Evolutionary conservation across 768 basidiomycete genomes (phyloP), one percentile per base, ranked within the genome.

Genomic region (Agaricus blazei): DNA sequence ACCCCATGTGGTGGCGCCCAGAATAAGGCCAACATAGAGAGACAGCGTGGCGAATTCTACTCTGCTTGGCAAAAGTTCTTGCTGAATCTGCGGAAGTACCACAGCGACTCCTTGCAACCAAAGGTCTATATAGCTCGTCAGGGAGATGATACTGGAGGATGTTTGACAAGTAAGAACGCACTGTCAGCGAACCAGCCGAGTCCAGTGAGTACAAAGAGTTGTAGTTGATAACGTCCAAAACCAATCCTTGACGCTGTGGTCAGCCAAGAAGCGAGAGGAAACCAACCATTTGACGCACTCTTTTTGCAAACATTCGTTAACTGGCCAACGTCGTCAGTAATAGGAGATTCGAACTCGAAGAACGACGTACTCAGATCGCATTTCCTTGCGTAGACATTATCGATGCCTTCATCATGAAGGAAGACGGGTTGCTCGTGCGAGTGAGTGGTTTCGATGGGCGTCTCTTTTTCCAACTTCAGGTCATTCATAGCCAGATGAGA

Each of bases 171-270:
- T 23, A 28, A 15, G 15, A 23, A 64, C 74, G 59, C 41, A 80
- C 78, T 77, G 60, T 79, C 79, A 50, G 75, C 76, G 44, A 75
- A 59, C 77, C 79, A 79, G 53, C 78, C 77, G 4, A 79, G 62
- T 52, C 77, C 78, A 49, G 74, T 68, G 14, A 80, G 65, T 26
- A 70, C 19, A 60, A 80, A 79, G 29, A 80, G 70, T 59, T 79
- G 74, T 51, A 68, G 63, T 52, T 80, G 79, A 65, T 80, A 80
- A 41, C 69, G 70, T 12, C 79, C 79, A 41, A 75, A 80, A 48
- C 79, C 77, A 46, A 80, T 76, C 56, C 77, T 78, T 7, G 34
- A 60, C 46, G 9, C 8, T 26, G 29, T 9, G 50, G 29, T 9
- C 19, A 48, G 42, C 34, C 34, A 34, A 34, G 8, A 27, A 31